phyloP scores from a whole-genome alignment of 1,284 basidiomycete species.

The Hymenochaete sp. region DNA sequence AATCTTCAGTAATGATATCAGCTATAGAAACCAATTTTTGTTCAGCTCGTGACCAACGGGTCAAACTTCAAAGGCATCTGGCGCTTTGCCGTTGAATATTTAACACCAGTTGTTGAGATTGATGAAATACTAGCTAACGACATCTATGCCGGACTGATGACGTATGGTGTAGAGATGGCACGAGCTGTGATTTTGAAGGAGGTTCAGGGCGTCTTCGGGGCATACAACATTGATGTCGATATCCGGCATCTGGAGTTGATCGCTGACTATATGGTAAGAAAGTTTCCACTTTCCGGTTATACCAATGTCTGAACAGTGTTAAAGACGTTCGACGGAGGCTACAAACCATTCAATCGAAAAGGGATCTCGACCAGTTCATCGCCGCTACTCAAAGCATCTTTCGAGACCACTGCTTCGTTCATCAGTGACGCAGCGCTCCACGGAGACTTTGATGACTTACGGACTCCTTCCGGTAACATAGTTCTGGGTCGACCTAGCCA shows the following conservation, averaged over 20 bases:
- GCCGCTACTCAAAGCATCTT: slow-evolving; percentile 93
- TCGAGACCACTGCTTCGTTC: slow-evolving; percentile 95
- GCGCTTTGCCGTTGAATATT: slow-evolving; percentile 65
- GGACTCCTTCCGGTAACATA: slow-evolving; percentile 84
- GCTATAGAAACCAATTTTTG: slow-evolving; percentile 12
- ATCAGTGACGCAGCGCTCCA: slow-evolving; percentile 89
- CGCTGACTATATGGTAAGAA: slow-evolving; percentile 93
- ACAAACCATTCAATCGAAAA: slow-evolving; percentile 95
- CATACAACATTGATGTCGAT: slow-evolving; percentile 96
- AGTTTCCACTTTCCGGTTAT: slow-evolving; percentile 1
- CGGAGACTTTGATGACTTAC: slow-evolving; percentile 91
- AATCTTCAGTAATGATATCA: slow-evolving; percentile 9
- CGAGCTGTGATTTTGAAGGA: slow-evolving; percentile 87
- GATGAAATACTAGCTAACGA: slow-evolving; percentile 91
- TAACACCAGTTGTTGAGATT: slow-evolving; percentile 69
- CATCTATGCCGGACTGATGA: slow-evolving; percentile 84
- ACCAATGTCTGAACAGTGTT: slow-evolving; percentile 2
- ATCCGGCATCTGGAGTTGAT: slow-evolving; percentile 93
- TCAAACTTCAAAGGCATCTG: slow-evolving; percentile 91
- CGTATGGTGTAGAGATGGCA: slow-evolving; percentile 97
- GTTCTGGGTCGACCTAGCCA: slow-evolving; percentile 80
- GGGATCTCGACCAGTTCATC: slow-evolving; percentile 90
- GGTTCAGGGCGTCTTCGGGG: slow-evolving; percentile 89
- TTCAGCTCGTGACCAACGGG: slow-evolving; percentile 74
- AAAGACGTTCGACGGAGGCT: slow-evolving; percentile 94